Conservation (phyloP, 306 rosid species). For the Cyclanthera cordifolia region DNA sequence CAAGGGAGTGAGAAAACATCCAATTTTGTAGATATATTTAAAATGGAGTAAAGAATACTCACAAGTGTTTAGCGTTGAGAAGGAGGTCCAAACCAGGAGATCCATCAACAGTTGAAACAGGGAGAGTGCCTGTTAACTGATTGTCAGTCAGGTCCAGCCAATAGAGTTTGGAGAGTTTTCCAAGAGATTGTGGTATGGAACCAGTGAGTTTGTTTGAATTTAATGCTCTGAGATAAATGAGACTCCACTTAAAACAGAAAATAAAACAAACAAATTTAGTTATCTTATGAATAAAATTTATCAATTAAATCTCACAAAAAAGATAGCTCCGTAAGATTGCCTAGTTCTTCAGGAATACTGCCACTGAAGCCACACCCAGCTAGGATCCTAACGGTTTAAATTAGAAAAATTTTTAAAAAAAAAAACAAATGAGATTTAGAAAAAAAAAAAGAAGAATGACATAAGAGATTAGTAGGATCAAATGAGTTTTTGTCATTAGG, state of each 20-base stretch:
- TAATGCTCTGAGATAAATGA: constrained; percentile 54
- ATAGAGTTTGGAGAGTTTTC: constrained; percentile 71
- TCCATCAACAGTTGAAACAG: constrained; percentile 42
- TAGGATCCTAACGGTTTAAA: constrained; percentile 49
- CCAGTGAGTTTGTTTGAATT: constrained; percentile 76
- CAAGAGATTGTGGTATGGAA: constrained; percentile 66
- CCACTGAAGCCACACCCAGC: constrained; percentile 88
- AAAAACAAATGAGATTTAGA: neutral
- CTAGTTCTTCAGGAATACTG: constrained; percentile 60
- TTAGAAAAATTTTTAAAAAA: neutral
- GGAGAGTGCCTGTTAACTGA: constrained; percentile 53
- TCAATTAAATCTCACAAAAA: constrained; percentile 54
- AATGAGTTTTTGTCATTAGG: constrained; percentile 15
- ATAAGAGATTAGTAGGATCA: constrained; percentile 5
- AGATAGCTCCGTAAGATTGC: constrained; percentile 56
- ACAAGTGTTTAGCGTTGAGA: constrained; percentile 77
- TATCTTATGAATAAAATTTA: neutral
- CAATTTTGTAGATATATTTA: neutral
- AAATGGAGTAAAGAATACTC: constrained; percentile 26
- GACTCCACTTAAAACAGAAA: neutral
- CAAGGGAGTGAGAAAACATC: neutral
- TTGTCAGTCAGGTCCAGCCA: constrained; percentile 90
- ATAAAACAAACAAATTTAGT: neutral
- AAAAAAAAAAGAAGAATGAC: neutral
- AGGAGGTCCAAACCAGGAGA: constrained; percentile 74